Evolutionary conservation across 495 filamentous ascomycete genomes (phyloP).

Genomic region (Trichoderma virens): DNA sequence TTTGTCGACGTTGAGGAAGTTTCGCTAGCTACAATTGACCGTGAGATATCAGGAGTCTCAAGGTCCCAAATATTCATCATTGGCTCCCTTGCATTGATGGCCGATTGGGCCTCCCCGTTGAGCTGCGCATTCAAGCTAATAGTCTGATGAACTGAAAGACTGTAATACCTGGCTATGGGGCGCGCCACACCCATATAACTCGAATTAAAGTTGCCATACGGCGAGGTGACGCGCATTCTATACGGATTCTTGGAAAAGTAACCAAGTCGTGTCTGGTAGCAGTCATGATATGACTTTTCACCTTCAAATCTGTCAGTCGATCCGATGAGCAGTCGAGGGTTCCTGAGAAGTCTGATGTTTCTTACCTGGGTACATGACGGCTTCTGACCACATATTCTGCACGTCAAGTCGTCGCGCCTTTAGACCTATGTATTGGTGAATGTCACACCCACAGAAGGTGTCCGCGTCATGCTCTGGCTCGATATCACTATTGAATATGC

Average conservation of each 20-base stretch:
- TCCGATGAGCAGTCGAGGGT: constrained; percentile 6
- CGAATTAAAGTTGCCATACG: neutral
- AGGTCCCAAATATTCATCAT: constrained; percentile 32
- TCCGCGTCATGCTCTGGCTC: constrained; percentile 39
- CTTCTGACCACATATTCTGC: constrained; percentile 36
- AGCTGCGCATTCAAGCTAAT: constrained; percentile 24
- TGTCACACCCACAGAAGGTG: constrained; percentile 24
- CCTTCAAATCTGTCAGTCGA: constrained; percentile 13
- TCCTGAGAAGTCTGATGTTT: neutral
- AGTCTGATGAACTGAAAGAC: constrained; percentile 22
- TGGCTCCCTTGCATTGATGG: constrained; percentile 31
- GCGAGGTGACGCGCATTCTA: neutral
- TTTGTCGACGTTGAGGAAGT: neutral
- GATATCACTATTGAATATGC: constrained; percentile 40
- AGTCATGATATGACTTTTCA: constrained; percentile 36
- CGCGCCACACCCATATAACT: neutral
- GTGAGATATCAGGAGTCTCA: neutral
- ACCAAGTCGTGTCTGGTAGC: constrained; percentile 18
- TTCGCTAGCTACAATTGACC: neutral
- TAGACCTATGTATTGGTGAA: constrained; percentile 25
- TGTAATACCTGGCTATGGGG: neutral
- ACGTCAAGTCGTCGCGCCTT: constrained; percentile 30
- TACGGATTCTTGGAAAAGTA: constrained; percentile 19
- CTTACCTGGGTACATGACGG: constrained; percentile 41
- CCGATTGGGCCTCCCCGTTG: constrained; percentile 30